Conservation (phyloP, 2,329 filamentous ascomycete genomes). For the Daldinia sp. region DNA sequence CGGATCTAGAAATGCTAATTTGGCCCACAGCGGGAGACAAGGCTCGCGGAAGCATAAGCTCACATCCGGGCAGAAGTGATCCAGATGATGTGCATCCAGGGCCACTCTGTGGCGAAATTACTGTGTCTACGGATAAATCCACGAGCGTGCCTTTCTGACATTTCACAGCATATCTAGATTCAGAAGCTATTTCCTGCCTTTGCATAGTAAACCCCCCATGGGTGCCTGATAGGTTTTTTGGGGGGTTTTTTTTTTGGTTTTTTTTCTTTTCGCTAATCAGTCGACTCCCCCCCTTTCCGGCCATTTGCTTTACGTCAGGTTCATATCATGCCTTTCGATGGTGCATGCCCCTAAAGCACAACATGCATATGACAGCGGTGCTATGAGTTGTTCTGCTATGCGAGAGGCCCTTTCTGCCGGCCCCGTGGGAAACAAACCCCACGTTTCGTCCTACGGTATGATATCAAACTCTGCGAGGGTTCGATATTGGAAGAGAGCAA, state of each 20-base stretch:
- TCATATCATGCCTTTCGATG: constrained; percentile 30
- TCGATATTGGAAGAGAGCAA: constrained; percentile 15
- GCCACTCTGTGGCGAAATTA: constrained; percentile 46
- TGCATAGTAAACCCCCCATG: constrained; percentile 19
- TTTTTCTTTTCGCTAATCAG: constrained; percentile 28
- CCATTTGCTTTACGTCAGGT: constrained; percentile 34
- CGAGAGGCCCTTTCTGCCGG: constrained; percentile 35
- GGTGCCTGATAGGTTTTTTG: constrained; percentile 22
- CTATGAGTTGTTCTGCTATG: constrained; percentile 36
- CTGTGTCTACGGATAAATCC: constrained; percentile 41
- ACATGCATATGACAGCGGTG: constrained; percentile 37
- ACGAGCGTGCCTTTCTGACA: constrained; percentile 23
- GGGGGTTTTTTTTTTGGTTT: no score
- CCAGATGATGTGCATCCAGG: constrained; percentile 51
- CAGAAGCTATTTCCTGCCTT: constrained; percentile 29
- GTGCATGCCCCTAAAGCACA: constrained; percentile 36
- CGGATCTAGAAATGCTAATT: constrained; percentile 48
- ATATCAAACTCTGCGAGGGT: constrained; percentile 37
- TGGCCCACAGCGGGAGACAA: constrained; percentile 51
- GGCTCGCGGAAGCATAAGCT: constrained; percentile 51
- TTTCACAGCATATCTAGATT: constrained; percentile 35
- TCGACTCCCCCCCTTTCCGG: constrained; percentile 14
- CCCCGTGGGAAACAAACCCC: constrained; percentile 36
- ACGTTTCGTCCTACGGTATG: constrained; percentile 38
- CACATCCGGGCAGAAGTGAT: constrained; percentile 50